A percentile compares a stretch with the other conserved stretches of the same genome.
Evolutionary conservation across 208 protist genomes (phyloP).

Genomic region (Trypanosoma lewisi): DNA sequence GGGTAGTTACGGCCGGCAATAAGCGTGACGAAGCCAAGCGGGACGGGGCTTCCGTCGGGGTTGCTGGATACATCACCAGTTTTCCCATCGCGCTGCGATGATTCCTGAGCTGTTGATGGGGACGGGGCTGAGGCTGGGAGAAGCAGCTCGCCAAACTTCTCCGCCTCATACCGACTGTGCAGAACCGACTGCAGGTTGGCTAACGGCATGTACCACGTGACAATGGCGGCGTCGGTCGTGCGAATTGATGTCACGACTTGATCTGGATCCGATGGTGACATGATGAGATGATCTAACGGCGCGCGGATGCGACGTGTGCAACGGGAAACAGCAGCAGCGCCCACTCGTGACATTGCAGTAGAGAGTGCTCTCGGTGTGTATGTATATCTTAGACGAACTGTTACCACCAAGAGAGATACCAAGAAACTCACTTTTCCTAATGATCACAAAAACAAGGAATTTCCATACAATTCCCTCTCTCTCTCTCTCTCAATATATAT

Average conservation of each 20-base stretch:
- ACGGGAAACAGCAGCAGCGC: conserved; percentile 26
- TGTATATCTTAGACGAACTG: too few relatives aligned
- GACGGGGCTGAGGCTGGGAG: conserved; percentile 21
- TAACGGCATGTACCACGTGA: conserved; percentile 76
- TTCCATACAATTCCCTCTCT: too few relatives aligned
- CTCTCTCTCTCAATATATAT: too few relatives aligned
- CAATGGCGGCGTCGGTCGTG: conserved; percentile 68
- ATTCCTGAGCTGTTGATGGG: background rate
- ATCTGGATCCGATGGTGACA: conserved; percentile 70
- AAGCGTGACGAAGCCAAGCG: conserved; percentile 79
- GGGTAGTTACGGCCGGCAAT: conserved; percentile 72
- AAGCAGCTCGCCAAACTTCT: conserved; percentile 76
- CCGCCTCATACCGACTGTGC: conserved; percentile 78
- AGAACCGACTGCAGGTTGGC: conserved; percentile 61
- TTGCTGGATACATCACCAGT: background rate
- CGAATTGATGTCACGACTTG: conserved; percentile 61
- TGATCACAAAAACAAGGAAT: too few relatives aligned
- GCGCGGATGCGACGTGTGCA: conserved; percentile 80
- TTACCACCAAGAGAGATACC: too few relatives aligned
- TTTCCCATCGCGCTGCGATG: background rate
- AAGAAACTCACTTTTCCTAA: too few relatives aligned
- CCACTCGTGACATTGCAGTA: conserved; percentile 6
- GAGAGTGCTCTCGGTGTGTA: too few relatives aligned
- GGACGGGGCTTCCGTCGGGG: conserved; percentile 32
- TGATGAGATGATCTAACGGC: conserved; percentile 78